Conservation (phyloP, 441 rosid genomes). For the Croton setiger region DNA sequence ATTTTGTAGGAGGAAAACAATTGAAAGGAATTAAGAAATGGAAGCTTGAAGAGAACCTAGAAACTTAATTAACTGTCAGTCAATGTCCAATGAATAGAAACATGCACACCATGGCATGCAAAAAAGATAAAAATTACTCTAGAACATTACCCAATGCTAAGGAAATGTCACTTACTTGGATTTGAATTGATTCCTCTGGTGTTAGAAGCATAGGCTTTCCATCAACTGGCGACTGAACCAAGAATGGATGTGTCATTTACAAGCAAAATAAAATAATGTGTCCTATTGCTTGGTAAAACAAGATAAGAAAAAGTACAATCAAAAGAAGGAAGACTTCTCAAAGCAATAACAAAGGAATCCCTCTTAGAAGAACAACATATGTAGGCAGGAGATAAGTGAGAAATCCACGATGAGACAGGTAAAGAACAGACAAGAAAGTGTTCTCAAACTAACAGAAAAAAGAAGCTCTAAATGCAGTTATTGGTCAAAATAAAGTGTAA, state of each 20-base stretch:
- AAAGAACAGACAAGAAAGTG: background rate
- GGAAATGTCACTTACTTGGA: constrained; percentile 44
- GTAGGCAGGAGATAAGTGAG: background rate
- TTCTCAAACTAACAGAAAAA: background rate
- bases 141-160: background rate
- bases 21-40: background rate
- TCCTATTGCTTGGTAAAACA: background rate
- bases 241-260: constrained; percentile 25
- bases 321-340: background rate
- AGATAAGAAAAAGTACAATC: background rate
- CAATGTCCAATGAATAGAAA: background rate
- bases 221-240: constrained; percentile 67
- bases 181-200: constrained; percentile 82
- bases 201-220: constrained; percentile 85
- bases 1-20: background rate
- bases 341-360: background rate
- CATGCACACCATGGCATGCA: background rate
- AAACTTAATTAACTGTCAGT: background rate
- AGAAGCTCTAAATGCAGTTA: background rate
- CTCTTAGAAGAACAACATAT: background rate
- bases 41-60: background rate
- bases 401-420: background rate
- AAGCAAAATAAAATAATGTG: constrained; percentile 20
- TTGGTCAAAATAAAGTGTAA: background rate
- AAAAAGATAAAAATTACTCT: background rate